Percentiles rank a stretch among this genome's conserved stretches.
phyloP scores from a whole-genome alignment of 495 filamentous ascomycete genomes.

The Neurospora cerealis region DNA sequence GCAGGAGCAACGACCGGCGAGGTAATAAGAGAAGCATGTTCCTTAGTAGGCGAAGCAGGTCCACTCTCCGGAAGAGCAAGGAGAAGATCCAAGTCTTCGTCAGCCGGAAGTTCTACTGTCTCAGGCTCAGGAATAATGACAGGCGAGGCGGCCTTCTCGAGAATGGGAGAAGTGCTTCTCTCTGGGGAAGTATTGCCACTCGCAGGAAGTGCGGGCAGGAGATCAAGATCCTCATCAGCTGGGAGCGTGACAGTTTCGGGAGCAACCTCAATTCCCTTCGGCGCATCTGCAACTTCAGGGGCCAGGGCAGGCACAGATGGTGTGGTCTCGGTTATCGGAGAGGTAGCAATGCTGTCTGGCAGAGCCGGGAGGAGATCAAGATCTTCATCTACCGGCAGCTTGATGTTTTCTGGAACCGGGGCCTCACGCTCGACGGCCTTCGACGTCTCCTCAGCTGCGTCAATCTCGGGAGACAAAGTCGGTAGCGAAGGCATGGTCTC shows the following conservation, averaged over 20 bases:
- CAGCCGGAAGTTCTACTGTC: neutral
- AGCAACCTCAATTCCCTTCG: neutral
- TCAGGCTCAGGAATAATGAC: neutral
- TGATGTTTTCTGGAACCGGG: neutral
- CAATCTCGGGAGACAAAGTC: no score
- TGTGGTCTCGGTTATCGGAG: neutral
- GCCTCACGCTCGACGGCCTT: neutral
- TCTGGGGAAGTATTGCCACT: neutral
- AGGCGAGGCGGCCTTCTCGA: neutral
- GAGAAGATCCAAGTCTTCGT: neutral
- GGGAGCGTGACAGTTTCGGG: neutral
- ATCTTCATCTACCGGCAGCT: neutral
- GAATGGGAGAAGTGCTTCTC: neutral
- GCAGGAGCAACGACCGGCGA: neutral
- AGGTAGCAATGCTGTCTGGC: neutral
- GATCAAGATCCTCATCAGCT: neutral
- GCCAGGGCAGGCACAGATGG: neutral
- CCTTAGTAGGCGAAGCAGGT: neutral
- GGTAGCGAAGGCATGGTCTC: no score
- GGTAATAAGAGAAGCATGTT: neutral
- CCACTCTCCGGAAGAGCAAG: conserved; percentile 1
- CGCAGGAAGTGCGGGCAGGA: neutral
- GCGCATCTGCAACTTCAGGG: neutral
- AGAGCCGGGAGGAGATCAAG: neutral
- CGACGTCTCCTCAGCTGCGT: no score